These are phyloP conservation scores for Eucalyptus lansdowneana DNA, from an alignment of 345 rosid genomes.

Conservation along the genomic window DNA sequence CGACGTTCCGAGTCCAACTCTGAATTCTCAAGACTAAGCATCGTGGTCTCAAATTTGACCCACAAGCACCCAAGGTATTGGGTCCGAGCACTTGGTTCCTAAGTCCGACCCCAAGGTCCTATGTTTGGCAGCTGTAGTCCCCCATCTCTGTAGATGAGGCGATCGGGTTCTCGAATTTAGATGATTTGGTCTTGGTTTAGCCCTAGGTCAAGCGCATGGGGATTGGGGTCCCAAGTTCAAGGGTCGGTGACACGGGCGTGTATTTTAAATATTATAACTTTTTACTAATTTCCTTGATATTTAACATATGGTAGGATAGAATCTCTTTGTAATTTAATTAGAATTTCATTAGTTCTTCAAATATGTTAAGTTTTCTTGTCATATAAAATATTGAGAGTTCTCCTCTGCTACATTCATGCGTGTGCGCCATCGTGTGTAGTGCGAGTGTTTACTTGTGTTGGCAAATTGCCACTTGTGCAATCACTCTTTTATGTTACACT, in stretches of 20 bases:
- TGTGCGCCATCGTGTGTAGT: neutral
- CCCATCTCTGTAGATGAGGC: fast-evolving
- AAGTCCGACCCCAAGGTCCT: neutral
- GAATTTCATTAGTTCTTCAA: neutral
- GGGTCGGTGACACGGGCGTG: neutral
- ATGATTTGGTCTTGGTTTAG: neutral
- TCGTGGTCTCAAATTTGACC: too few relatives aligned
- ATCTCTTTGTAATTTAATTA: neutral
- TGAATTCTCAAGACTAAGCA: too few relatives aligned
- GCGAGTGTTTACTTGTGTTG: neutral
- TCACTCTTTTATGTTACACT: neutral
- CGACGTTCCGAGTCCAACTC: too few relatives aligned
- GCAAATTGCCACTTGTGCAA: neutral
- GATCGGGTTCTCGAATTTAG: neutral
- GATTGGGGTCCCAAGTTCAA: neutral
- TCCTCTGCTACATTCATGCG: neutral
- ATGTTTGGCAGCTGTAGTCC: neutral
- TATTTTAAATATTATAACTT: neutral
- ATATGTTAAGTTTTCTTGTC: neutral
- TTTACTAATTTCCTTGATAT: neutral
- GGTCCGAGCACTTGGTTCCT: too few relatives aligned
- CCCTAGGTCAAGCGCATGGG: neutral
- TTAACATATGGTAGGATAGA: neutral
- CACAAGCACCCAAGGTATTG: too few relatives aligned
- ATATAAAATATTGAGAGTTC: neutral